Conservation (phyloP, 2,329 filamentous ascomycete species). For the Chrysoporthe deuterocubensis region DNA sequence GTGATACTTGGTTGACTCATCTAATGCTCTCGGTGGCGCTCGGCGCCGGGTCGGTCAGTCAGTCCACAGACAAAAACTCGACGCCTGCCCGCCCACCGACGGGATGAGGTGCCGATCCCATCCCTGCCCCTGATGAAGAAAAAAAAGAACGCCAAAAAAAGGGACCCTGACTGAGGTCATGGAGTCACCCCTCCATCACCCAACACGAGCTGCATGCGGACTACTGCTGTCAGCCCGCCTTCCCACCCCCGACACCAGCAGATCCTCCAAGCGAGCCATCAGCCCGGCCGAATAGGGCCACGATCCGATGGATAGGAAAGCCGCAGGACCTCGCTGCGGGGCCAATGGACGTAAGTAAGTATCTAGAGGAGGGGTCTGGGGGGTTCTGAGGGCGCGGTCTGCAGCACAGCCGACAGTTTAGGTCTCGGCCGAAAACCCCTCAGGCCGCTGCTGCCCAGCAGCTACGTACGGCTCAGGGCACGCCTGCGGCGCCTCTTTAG, state of each 20-base stretch:
- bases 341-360: too few species aligned
- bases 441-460: not conserved
- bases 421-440: conserved; percentile 4
- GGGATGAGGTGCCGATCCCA: too few species aligned
- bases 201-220: not conserved
- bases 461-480: not conserved
- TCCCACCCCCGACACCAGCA: not conserved
- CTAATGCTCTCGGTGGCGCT: not conserved
- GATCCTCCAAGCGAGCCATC: conserved; percentile 13
- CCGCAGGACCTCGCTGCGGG: not conserved
- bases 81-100: too few species aligned
- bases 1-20: not conserved
- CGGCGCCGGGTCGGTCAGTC: too few species aligned
- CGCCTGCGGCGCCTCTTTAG: too few species aligned
- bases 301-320: not conserved
- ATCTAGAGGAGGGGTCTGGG: too few species aligned
- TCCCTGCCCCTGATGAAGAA: too few species aligned
- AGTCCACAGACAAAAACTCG: too few species aligned
- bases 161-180: not conserved
- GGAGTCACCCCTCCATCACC: not conserved
- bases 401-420: not conserved
- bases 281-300: conserved; percentile 1
- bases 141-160: too few species aligned
- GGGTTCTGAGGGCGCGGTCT: not conserved
- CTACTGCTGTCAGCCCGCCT: not conserved